These are phyloP conservation scores for Saccharomycopsis babjevae DNA, from an alignment of 805 yeast genomes.

Conservation along the genomic window DNA sequence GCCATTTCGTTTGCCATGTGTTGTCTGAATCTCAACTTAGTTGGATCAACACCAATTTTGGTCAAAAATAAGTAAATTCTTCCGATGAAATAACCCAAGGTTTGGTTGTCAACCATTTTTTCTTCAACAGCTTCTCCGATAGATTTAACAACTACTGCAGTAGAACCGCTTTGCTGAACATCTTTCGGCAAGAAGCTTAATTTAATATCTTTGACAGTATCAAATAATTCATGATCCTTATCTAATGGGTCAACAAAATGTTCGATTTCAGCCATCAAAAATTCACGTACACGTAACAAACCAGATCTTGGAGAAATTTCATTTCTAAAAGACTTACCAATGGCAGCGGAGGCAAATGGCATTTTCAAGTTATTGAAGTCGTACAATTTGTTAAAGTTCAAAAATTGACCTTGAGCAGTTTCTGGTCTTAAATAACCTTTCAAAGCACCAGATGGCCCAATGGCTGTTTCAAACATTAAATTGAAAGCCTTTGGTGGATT, in stretches of 20 bases:
- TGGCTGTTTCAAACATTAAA: constrained; percentile 97
- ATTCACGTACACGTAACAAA: constrained; percentile 93
- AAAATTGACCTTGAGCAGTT: constrained; percentile 98
- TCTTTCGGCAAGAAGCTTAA: constrained; percentile 77
- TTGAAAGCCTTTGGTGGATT: constrained; percentile 93
- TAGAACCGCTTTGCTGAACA: constrained; percentile 79
- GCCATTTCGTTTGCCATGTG: constrained; percentile 99
- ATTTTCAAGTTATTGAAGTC: constrained; percentile 92
- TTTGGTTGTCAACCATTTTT: constrained; percentile 91
- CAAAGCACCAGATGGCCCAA: constrained; percentile 95
- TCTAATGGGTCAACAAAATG: constrained; percentile 92
- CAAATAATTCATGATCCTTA: constrained; percentile 74
- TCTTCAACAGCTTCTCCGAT: constrained; percentile 84
- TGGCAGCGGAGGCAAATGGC: constrained; percentile 99
- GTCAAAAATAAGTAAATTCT: constrained; percentile 78
- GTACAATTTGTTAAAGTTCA: constrained; percentile 85
- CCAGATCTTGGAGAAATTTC: constrained; percentile 99
- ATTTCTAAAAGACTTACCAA: constrained; percentile 97
- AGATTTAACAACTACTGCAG: constrained; percentile 51
- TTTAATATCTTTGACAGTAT: constrained; percentile 60
- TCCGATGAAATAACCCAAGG: constrained; percentile 93
- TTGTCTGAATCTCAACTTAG: constrained; percentile 89
- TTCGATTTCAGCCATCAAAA: constrained; percentile 98
- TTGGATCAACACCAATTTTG: constrained; percentile 83
- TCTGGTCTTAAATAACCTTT: constrained; percentile 97